Base-by-base conservation (phyloP, 2,329 filamentous ascomycete genomes). In the Arthrinium phaeospermum region DNA sequence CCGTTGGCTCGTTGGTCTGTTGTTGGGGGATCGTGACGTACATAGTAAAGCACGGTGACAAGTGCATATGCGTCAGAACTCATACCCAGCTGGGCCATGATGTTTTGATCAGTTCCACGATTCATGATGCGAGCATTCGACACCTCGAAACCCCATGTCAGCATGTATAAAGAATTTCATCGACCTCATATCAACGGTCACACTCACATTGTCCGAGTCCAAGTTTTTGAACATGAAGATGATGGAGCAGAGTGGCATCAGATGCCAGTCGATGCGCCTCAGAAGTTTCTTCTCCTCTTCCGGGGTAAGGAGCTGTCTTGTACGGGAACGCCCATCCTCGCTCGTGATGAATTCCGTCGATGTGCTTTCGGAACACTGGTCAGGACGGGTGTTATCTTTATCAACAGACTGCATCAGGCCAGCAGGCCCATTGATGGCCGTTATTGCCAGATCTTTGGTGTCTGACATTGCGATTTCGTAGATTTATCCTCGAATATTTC, bases 241-340 rank as follows among this genome's bases (percentile, higher is more conserved):
- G 8, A 84, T 71, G 0, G 82, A 82, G 68, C 82, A 83, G 41
- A 85, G 74, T 0, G 82, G 80, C 81, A 86, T 83, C 1, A 85
- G 76, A 53, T 81, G 82, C 82, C 79, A 83, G 73, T 86, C 84
- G 30, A 86, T 81, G 14, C 81, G 79, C 19, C 83, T 79, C 64
- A 86, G 77, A 14, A 86, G 75, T 71, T 80, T 85, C 74, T 82
- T 86, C 73, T 86, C 85, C 72, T 86, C 85, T 5, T 81, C 82
- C 0, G 79, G 79, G 4, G 79, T 84, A 14, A 85, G 73, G 10
- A 75, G 64, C 5, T 53, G 41, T 6, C 68, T 44, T 10, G 51
- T 53, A 34, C 30, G 67, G 3, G 45, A 57, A 4, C 46, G 19
- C 22, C n/a, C 22, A 12, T 49, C 19, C 2, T n/a, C 46, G 8